Evolutionary conservation across 805 yeast genomes (phyloP), one percentile per base, ranked within the genome.

Genomic region (Cyberlindnera amylophila): DNA sequence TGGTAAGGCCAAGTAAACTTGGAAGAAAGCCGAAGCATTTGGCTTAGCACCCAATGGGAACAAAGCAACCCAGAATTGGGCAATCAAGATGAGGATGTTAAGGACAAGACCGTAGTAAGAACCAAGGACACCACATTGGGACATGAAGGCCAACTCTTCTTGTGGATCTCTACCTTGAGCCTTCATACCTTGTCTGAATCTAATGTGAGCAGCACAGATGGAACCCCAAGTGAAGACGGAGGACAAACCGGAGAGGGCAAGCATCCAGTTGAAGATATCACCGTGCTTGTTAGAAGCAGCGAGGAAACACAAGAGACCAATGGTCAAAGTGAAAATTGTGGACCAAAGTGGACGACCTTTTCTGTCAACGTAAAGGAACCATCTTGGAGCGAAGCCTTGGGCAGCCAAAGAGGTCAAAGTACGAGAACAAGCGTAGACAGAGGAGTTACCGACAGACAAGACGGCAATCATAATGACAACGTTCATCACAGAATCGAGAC

Each of bases 221-320:
- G 86, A 75, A 37, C 81, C 82, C 95, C 95, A 85, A 29, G 86
- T 80, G 63, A 82, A 77, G 43, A 85, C 68, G 13, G 88, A 79
- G 1, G 88, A 78, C 50, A 86, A 67, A 45, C 90, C 89, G 31
- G 87, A 79, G 26, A 86, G 62, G 11, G 89, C 82, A 54, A 82
- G 67, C 61, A 85, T 64, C 93, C 91, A 85, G 49, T 69, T 69
- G 65, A 86, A 86, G 17, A 82, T 82, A 6, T 64, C 72, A 36
- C 71, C 72, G 53, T 79, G 69, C 42, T 71, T 64, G 8, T 70
- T 62, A 29, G 82, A 74, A 5, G 86, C 86, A 30, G 82, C 76
- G 34, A 84, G 65, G 61, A 76, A 81, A 34, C 81, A 75, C 18
- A 81, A 58, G 28, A 76, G 63, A 16, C 86, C 87, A 52, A 81